Evolutionary conservation across 768 basidiomycete species (phyloP).

Genomic region (Rubroboletus pulcherrimus): DNA sequence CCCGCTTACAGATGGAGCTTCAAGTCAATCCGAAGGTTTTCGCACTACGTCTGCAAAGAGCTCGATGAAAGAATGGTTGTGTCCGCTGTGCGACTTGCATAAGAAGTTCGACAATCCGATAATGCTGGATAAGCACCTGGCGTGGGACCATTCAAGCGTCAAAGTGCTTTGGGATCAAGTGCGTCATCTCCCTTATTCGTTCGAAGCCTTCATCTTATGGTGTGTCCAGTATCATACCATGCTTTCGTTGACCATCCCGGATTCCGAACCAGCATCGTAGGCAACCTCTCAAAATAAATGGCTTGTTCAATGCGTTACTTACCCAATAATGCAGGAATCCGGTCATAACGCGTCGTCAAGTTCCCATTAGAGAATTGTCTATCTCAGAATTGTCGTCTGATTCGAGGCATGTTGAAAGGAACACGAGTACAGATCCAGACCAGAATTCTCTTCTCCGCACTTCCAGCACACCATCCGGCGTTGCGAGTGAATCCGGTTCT

Average conservation of each 20-base stretch:
- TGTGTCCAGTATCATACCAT: constrained; percentile 10
- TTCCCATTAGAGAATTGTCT: constrained; percentile 2
- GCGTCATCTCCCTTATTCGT: constrained; percentile 6
- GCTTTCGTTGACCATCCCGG: constrained; percentile 18
- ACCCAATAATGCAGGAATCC: not conserved
- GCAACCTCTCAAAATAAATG: not conserved
- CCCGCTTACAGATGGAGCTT: constrained; percentile 4
- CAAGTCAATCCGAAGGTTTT: constrained; percentile 10
- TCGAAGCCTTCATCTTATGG: not conserved
- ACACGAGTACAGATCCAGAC: not conserved
- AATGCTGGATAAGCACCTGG: constrained; percentile 47
- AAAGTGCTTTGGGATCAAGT: constrained; percentile 36
- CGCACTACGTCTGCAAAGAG: constrained; percentile 15
- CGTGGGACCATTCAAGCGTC: constrained; percentile 46
- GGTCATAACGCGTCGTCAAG: constrained; percentile 2
- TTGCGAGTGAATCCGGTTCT: constrained; percentile 4
- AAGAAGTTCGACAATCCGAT: constrained; percentile 38
- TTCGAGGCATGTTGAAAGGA: not conserved
- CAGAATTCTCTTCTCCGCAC: constrained; percentile 1
- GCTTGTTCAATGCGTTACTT: not conserved
- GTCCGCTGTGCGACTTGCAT: constrained; percentile 54
- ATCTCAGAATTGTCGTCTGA: constrained; percentile 2
- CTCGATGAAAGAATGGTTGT: constrained; percentile 38
- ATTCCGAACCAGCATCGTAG: constrained; percentile 9
- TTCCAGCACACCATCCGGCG: constrained; percentile 13